Conservation (phyloP, 1,284 basidiomycete genomes). For the Omphalotus olearius region DNA sequence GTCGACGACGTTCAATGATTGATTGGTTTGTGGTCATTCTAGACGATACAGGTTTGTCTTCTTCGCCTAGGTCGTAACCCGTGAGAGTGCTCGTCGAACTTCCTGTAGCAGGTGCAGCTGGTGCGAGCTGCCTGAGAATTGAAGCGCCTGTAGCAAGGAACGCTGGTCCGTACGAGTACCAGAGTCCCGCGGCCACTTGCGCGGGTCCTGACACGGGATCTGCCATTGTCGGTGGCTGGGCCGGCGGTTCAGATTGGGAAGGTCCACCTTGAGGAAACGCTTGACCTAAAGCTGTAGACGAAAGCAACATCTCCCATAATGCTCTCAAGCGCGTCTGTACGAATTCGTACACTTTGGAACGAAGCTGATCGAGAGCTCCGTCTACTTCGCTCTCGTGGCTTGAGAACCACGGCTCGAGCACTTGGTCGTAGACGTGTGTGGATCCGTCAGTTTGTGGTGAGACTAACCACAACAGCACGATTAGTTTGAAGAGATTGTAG, state of each 20-base stretch:
- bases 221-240: constrained; percentile 37
- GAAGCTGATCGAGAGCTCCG: constrained; percentile 59
- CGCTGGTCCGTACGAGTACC: constrained; percentile 71
- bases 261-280: constrained; percentile 25
- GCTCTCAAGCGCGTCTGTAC: constrained; percentile 59
- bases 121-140: constrained; percentile 46
- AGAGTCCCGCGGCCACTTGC: constrained; percentile 60
- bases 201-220: constrained; percentile 61
- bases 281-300: constrained; percentile 30
- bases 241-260: constrained; percentile 4
- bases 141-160: constrained; percentile 63
- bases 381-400: constrained; percentile 81
- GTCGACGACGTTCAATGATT: constrained; percentile 41
- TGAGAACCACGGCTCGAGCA: constrained; percentile 77
- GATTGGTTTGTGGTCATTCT: constrained; percentile 23
- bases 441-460: constrained; percentile 88
- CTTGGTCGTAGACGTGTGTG: constrained; percentile 71
- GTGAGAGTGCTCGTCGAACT: neutral
- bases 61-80: constrained; percentile 8
- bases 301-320: constrained; percentile 56
- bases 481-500: constrained; percentile 80
- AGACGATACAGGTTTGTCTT: constrained; percentile 10
- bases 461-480: constrained; percentile 84
- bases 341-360: constrained; percentile 56
- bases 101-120: constrained; percentile 24